phyloP scores from a whole-genome alignment of 345 rosid species.

The Combretum micranthum region DNA sequence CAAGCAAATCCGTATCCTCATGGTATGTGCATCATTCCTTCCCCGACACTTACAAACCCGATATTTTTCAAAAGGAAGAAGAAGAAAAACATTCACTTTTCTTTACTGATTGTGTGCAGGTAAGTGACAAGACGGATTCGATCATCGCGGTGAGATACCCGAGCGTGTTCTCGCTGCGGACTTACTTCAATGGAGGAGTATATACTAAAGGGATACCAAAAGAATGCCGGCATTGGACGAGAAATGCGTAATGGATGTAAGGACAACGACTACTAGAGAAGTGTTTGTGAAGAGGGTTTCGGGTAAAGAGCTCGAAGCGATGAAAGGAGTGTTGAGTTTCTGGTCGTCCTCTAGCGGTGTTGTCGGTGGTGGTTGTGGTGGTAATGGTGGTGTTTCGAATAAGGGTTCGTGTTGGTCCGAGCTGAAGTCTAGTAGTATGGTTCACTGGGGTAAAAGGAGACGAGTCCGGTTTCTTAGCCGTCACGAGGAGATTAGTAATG shows the following conservation, averaged over 20 bases:
- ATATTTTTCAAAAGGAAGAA: background rate
- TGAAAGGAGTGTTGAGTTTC: constrained; percentile 41
- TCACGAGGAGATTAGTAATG: constrained; percentile 7
- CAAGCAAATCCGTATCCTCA: constrained; percentile 47
- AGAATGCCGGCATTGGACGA: constrained; percentile 68
- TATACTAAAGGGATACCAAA: constrained; percentile 20
- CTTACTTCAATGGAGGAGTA: constrained; percentile 34
- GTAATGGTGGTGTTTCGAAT: constrained; percentile 13
- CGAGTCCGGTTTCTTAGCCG: constrained; percentile 41
- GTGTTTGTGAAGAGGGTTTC: constrained; percentile 55
- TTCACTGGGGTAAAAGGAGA: constrained; percentile 71
- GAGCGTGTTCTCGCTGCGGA: constrained; percentile 42
- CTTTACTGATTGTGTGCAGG: constrained; percentile 31
- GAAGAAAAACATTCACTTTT: background rate
- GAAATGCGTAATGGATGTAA: constrained; percentile 42
- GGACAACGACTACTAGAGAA: constrained; percentile 54
- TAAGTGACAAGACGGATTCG: constrained; percentile 49
- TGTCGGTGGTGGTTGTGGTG: constrained; percentile 7
- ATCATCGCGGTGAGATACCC: constrained; percentile 67
- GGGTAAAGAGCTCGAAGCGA: constrained; percentile 41
- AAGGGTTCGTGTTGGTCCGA: constrained; percentile 44
- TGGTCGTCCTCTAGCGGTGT: constrained; percentile 36
- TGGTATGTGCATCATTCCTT: constrained; percentile 30
- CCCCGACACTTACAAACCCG: no score
- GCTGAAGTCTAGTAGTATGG: constrained; percentile 39